Base-by-base conservation (phyloP, 345 rosid species). In the Euphorbia tirucalli region DNA sequence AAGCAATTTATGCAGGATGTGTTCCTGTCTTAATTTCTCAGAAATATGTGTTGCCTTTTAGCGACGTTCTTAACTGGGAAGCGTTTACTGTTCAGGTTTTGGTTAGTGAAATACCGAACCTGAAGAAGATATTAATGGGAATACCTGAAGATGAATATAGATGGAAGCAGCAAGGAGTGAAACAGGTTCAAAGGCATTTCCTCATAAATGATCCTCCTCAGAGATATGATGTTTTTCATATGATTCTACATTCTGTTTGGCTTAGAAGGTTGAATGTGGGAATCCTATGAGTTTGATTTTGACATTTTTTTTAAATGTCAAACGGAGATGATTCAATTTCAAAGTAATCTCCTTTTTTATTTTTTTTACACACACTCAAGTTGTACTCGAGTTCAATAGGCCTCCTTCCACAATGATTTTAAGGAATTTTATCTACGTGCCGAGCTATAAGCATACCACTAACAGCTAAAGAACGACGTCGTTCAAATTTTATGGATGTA, bases 181-280 rank as follows among this genome's bases (percentile, higher is more conserved):
- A 68, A 79, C 80, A 78, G 63, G 91, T 86, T 55, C 86, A 82
- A 63, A 69, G 79, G 30, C 95, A 89, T 74, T 88, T 89, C 68
- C 44, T 85, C 74, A 80, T 88, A 22, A 85, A 91, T 73, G 76
- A 83, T 68, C 82, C 97, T 61, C 91, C 95, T 22, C 85, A 71
- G 76, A 81, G 89, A 74, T 89, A 73, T 52, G 97, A 91, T 80
- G 83, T 89, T 28, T 89, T 89, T 66, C 83, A 87, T 50, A 88
- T 91, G 97, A 85, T 84, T 21, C 54, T 89, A 63, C 97, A 89
- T 54, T 89, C 97, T 0, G 67, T 91, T 35, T 89, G 97, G 97
- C 85, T 91, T 25, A 79, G 94, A 32, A 82, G 93, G 77, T 71
- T 89, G 74, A 88, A 88, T 66, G 66, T 85, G 2, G 74, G 74